These are phyloP conservation scores for Penicillium verhagenii DNA, from an alignment of 495 filamentous ascomycete genomes.

Conservation along the genomic window DNA sequence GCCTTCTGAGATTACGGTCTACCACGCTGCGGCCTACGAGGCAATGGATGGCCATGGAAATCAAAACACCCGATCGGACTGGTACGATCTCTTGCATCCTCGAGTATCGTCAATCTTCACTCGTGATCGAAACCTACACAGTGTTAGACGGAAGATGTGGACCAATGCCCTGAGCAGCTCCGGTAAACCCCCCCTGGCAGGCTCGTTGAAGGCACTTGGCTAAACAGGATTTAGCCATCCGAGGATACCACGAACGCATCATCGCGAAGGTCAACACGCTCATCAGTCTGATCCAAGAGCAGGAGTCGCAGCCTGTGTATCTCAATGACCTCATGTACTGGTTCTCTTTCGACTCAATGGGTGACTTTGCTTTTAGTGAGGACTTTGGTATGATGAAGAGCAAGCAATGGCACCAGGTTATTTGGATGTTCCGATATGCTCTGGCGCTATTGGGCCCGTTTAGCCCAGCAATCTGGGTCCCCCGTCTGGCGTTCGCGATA, in stretches of 20 bases:
- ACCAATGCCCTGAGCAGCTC: slow-evolving; percentile 27
- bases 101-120: slow-evolving; percentile 29
- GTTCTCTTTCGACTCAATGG: slow-evolving; percentile 22
- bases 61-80: slow-evolving; percentile 37
- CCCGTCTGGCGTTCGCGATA: slow-evolving; percentile 28
- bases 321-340: slow-evolving; percentile 20
- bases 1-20: slow-evolving; percentile 37
- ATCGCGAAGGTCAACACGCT: background rate
- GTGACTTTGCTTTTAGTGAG: slow-evolving; percentile 39
- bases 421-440: slow-evolving; percentile 12
- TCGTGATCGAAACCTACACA: slow-evolving; percentile 31
- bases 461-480: slow-evolving; percentile 35
- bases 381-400: slow-evolving; percentile 41
- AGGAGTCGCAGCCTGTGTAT: slow-evolving; percentile 16
- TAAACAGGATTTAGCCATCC: slow-evolving; percentile 18
- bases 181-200: slow-evolving; percentile 25
- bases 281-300: background rate
- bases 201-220: slow-evolving; percentile 11
- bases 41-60: slow-evolving; percentile 30
- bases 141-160: slow-evolving; percentile 29
- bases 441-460: slow-evolving; percentile 24
- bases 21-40: slow-evolving; percentile 27
- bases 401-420: slow-evolving; percentile 16
- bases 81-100: slow-evolving; percentile 47
- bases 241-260: background rate